A percentile compares a stretch with the other conserved stretches of the same genome.
These are phyloP conservation scores for Neopestalotiopsis rosae DNA, from an alignment of 2,329 filamentous ascomycete genomes.

Conservation along the genomic window DNA sequence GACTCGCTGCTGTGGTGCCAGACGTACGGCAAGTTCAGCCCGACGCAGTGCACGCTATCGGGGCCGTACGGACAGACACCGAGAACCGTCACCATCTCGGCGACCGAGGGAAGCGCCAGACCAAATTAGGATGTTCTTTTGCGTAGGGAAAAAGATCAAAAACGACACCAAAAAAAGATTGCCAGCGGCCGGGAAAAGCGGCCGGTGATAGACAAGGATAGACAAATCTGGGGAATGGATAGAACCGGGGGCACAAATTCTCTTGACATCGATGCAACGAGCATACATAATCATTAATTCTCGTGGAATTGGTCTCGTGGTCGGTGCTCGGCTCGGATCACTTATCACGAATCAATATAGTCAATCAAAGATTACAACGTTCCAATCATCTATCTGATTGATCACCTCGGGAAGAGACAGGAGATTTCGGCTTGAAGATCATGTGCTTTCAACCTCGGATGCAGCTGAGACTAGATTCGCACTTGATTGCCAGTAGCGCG, in stretches of 20 bases:
- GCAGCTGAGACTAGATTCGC: too few species aligned
- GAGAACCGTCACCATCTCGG: conserved; percentile 26
- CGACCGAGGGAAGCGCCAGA: conserved; percentile 22
- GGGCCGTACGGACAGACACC: conserved; percentile 22
- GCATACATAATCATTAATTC: not conserved
- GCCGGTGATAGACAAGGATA: not conserved
- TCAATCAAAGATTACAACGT: not conserved
- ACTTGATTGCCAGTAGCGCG: too few species aligned
- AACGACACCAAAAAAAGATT: not conserved
- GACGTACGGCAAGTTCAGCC: conserved; percentile 33
- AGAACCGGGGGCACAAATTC: not conserved
- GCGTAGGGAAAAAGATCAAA: too few species aligned
- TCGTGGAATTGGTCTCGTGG: not conserved
- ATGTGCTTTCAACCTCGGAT: too few species aligned
- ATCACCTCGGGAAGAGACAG: too few species aligned
- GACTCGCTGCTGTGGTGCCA: conserved; percentile 30
- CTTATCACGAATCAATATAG: not conserved
- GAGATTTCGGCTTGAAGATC: too few species aligned
- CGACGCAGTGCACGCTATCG: conserved; percentile 27
- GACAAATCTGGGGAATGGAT: not conserved
- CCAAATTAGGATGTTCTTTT: conserved; percentile 23
- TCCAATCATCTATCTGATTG: too few species aligned
- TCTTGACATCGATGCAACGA: not conserved
- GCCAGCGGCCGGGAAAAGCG: not conserved
- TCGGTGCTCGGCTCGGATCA: not conserved